Conservation (phyloP, 1,284 basidiomycete genomes). For the Stereum hirsutum region DNA sequence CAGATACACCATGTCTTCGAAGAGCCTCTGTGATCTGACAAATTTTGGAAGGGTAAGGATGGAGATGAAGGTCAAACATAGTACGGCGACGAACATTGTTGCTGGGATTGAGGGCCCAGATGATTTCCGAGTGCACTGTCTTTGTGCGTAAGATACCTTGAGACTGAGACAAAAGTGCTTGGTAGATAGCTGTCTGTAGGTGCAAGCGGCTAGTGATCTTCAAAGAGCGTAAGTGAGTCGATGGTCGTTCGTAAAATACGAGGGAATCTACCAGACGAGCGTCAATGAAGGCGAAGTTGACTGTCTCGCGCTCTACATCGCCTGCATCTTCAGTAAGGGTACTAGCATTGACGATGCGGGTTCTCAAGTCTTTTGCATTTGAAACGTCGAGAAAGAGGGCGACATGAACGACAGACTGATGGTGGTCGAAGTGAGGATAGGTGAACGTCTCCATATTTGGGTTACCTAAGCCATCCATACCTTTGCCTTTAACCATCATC, state of each 20-base stretch:
- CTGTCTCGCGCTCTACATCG: conserved; percentile 55
- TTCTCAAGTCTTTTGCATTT: conserved; percentile 53
- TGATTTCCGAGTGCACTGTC: conserved; percentile 79
- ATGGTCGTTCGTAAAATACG: no score
- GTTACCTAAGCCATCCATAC: background rate
- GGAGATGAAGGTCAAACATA: conserved; percentile 2
- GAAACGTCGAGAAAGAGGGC: conserved; percentile 61
- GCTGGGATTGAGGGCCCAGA: conserved; percentile 76
- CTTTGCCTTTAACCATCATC: background rate
- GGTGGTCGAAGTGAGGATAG: conserved; percentile 41
- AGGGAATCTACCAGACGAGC: conserved; percentile 45
- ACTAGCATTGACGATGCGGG: conserved; percentile 63
- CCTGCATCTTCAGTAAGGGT: conserved; percentile 49
- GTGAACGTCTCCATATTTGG: conserved; percentile 40
- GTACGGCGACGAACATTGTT: conserved; percentile 57
- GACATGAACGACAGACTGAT: conserved; percentile 41
- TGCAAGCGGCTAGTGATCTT: conserved; percentile 72
- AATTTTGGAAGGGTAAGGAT: background rate
- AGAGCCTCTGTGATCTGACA: conserved; percentile 85
- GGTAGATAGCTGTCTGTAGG: conserved; percentile 73
- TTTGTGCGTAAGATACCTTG: conserved; percentile 58
- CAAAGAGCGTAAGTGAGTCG: background rate
- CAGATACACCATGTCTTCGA: conserved; percentile 74
- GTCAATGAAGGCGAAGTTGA: conserved; percentile 89
- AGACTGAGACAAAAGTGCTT: conserved; percentile 66